Evolutionary conservation across 1,284 basidiomycete genomes (phyloP).

Genomic region (Cutaneotrichosporon sp.): DNA sequence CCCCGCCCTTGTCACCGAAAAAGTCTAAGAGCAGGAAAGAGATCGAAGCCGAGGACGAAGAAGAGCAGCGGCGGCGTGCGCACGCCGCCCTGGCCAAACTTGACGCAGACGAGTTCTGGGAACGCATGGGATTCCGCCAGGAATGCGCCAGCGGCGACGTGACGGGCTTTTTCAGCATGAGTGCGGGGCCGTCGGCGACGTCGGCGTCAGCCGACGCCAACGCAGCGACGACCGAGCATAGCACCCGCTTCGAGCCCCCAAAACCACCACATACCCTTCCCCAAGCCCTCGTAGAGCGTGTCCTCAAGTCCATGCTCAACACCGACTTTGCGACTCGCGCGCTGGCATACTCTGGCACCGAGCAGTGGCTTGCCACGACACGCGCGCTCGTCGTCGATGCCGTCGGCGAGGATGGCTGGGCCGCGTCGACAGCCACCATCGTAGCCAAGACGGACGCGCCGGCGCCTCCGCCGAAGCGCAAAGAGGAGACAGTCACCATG

Average conservation of each 20-base stretch:
- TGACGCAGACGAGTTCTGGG: constrained; percentile 76
- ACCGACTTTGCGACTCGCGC: constrained; percentile 70
- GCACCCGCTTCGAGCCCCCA: neutral
- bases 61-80: constrained; percentile 38
- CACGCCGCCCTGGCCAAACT: constrained; percentile 46
- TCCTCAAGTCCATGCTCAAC: constrained; percentile 63
- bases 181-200: neutral
- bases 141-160: constrained; percentile 80
- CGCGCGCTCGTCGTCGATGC: constrained; percentile 33
- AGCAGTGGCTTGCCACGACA: constrained; percentile 62
- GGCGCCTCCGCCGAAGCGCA: constrained; percentile 31
- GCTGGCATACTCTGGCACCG: constrained; percentile 62
- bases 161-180: constrained; percentile 74
- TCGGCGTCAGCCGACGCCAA: neutral
- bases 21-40: constrained; percentile 29
- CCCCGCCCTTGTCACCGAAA: neutral
- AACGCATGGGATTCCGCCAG: constrained; percentile 87
- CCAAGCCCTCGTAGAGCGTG: constrained; percentile 54
- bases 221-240: neutral
- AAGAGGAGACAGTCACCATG: constrained; percentile 42
- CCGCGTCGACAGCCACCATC: constrained; percentile 19
- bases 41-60: constrained; percentile 43
- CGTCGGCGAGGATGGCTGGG: constrained; percentile 33
- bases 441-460: constrained; percentile 22
- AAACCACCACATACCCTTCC: neutral